A percentile compares a stretch with the other conserved stretches of the same genome.
Evolutionary conservation across 352 stramenopile genomes (phyloP).

Genomic region (Globisporangium emineosum): DNA sequence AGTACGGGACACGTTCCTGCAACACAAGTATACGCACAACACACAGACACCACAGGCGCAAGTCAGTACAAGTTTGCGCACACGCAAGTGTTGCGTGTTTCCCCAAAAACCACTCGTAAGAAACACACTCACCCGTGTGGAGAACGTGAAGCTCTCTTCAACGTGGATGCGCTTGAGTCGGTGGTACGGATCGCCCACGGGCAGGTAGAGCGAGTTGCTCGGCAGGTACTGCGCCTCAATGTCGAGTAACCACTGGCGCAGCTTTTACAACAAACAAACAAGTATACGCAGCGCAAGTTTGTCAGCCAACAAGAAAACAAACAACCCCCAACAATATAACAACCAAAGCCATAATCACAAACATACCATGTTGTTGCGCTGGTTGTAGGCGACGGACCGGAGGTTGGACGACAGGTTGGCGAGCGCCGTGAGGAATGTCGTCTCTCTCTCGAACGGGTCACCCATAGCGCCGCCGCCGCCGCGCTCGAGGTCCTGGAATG

Average conservation of each 20-base stretch:
- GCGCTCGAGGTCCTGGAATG: slow-evolving; percentile 56
- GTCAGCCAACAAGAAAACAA: not conserved
- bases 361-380: slow-evolving; percentile 65
- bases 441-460: slow-evolving; percentile 69
- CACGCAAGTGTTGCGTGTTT: not conserved
- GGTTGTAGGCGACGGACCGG: slow-evolving; percentile 45
- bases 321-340: not conserved
- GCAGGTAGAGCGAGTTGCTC: slow-evolving; percentile 76
- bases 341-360: not conserved
- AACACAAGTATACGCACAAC: slow-evolving; percentile 1
- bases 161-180: slow-evolving; percentile 77
- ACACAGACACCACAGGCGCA: not conserved
- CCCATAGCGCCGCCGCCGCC: slow-evolving; percentile 17
- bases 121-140: slow-evolving; percentile 39
- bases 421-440: slow-evolving; percentile 62
- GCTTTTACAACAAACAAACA: slow-evolving; percentile 21
- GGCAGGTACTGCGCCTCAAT: slow-evolving; percentile 66
- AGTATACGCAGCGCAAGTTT: not conserved
- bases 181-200: slow-evolving; percentile 74
- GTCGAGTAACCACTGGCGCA: slow-evolving; percentile 65
- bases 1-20: slow-evolving; percentile 73
- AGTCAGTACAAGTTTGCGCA: not conserved
- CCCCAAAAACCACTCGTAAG: not conserved
- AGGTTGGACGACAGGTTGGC: slow-evolving; percentile 76
- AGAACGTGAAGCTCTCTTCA: slow-evolving; percentile 82